Conservation (phyloP, 371 early-diverging fungal species). For the Mortierella sp. region DNA sequence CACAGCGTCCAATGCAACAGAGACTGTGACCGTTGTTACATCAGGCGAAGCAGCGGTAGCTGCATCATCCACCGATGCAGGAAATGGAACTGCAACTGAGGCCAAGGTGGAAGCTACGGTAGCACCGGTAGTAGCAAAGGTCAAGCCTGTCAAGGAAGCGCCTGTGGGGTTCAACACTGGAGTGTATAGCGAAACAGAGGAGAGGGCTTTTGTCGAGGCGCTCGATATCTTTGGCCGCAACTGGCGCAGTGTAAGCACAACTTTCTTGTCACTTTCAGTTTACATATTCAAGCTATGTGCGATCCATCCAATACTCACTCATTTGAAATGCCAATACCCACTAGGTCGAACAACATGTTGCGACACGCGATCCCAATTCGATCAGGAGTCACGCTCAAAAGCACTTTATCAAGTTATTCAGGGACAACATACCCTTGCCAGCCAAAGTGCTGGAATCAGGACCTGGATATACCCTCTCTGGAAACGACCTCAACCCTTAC, state of each 20-base stretch:
- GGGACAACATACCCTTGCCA: conserved; percentile 86
- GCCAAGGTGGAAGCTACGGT: neutral
- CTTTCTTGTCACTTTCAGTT: neutral
- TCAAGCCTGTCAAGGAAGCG: conserved; percentile 55
- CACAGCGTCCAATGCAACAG: conserved; percentile 15
- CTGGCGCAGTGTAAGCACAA: conserved; percentile 76
- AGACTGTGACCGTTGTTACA: conserved; percentile 7
- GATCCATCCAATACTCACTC: neutral
- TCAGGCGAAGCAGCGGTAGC: conserved; percentile 10
- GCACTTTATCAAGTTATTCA: conserved; percentile 89
- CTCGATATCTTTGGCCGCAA: conserved; percentile 86
- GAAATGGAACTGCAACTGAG: neutral
- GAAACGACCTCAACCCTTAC: conserved; percentile 88
- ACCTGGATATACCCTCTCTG: conserved; percentile 90
- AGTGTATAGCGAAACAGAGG: conserved; percentile 84
- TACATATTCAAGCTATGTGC: neutral
- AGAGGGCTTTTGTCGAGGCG: conserved; percentile 79
- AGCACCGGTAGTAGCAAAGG: conserved; percentile 15
- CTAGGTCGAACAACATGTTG: conserved; percentile 79
- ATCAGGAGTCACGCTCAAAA: conserved; percentile 93
- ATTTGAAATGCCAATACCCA: neutral
- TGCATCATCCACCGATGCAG: neutral
- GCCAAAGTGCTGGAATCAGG: conserved; percentile 84
- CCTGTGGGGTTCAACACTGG: conserved; percentile 76
- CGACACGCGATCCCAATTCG: conserved; percentile 85